Base-by-base conservation (phyloP, 768 basidiomycete genomes). In the Tephrocybe sp. region DNA sequence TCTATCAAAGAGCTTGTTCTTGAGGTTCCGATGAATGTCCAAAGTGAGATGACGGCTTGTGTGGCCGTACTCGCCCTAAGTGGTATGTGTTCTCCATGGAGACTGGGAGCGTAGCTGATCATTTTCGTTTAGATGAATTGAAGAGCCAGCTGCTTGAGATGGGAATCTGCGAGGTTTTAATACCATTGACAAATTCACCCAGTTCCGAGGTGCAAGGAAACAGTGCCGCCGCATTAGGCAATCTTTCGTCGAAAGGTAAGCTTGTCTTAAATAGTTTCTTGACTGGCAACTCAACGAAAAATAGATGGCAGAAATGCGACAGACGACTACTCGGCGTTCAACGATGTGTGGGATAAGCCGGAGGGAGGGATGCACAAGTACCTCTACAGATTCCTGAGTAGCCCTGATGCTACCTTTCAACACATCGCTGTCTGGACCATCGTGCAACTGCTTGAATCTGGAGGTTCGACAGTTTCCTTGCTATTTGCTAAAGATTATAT, bases 391-490 rank as follows among this genome's bases (percentile, higher is more conserved):
- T 99, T 99, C 83, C 71, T 99, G 60, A 91, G 84, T 36, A 95
- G 91, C 63, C 75, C 89, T 5, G 97, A 99, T 63, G 87, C 92
- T 12, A 99, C 97, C 0, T 99, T 99, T 86, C 95, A 98, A 68
- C 97, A 99, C 65, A 99, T 98, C 56, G 97, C 97, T 31, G 94
- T 99, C 39, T 99, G 97, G 97, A 98, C 97, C 0, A 95, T 98
- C 58, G 95, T 98, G 20, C 97, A 99, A 65, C 72, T 99, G 17
- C 77, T 99, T 22, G 97, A 99, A 66, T 96, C 96, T n/a, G 90
- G 92, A 54, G 91, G 89, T 90, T 57, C 38, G 51, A 36, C 73
- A 58, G 1, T 14, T 4, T 34, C 1, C 16, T 7, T 19, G 40
- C 20, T 26, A 22, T n/a, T 39, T 23, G 40, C 20, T 20, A 12